Evolutionary conservation across 139 green algal species (phyloP), one percentile per base, ranked within the genome.

Genomic region (Chlorella vulgaris): DNA sequence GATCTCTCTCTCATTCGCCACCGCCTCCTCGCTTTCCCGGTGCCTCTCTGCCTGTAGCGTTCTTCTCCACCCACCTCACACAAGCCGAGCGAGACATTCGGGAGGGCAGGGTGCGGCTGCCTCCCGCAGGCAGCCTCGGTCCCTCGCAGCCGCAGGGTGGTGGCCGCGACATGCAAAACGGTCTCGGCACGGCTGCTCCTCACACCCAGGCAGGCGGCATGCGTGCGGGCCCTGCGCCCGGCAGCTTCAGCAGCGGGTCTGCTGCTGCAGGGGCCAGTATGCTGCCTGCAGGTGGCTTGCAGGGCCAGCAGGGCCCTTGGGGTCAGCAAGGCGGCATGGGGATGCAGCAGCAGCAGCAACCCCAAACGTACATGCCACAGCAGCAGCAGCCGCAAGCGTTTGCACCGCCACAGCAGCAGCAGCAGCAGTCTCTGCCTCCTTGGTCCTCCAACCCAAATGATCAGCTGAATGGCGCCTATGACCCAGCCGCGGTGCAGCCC

Each of bases 31-130:
- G 33, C 53, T 51, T 33, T 15, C 69, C 35, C 8, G 58, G 8
- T 55, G 3, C 62, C 35, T 65, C 31, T 76, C 24, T 69, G 22
- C 47, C 42, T 61, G 63, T 76, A 86, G 82, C 76, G 6, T 86
- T 79, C 51, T 86, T 86, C 29, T 26, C 76, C n/a, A 43, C 82
- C 7, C 82, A 86, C 43, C 66, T 75, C 10, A 36, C 15, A 53
- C 36, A 73, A 22, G 38, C 66, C 3, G 50, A 86, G 47, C 28
- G 47, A 24, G 74, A 83, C 29, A 19, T 83, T 4, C 40, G 47
- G 1, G 61, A 75, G 26, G 67, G 74, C 7, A 36, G 51, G n/a
- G 42, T 83, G 1, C 38, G 65, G 26, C 69, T 77, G 63, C 78
- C 78, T 36, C 62, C 73, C 4, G 33, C 35, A 29, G 55, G 55